phyloP scores from a whole-genome alignment of 441 rosid genomes.

The Erodium trifolium region DNA sequence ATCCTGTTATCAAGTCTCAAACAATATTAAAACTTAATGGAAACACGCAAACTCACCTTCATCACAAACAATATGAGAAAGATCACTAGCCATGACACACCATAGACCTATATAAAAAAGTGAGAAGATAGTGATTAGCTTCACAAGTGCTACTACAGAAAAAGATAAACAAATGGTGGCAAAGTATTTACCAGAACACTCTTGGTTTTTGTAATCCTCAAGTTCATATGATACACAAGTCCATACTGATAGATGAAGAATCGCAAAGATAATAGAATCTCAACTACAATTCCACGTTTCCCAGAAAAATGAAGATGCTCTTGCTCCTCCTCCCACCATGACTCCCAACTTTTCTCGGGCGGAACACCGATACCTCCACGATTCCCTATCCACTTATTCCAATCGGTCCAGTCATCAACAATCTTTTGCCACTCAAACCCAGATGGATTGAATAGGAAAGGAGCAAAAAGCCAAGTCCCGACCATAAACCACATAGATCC shows the following conservation, averaged over 20 bases:
- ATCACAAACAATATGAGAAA: constrained; percentile 75
- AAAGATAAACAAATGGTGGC: constrained; percentile 9
- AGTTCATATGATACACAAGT: constrained; percentile 77
- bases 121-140: constrained; percentile 9
- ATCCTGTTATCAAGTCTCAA: no score
- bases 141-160: constrained; percentile 4
- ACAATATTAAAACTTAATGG: neutral
- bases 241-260: constrained; percentile 96
- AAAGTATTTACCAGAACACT: constrained; percentile 58
- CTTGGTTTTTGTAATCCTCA: constrained; percentile 44
- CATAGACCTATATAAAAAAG: constrained; percentile 59
- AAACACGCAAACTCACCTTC: constrained; percentile 55
- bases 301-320: constrained; percentile 89
- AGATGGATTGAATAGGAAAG: constrained; percentile 96
- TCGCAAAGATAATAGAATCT: constrained; percentile 72
- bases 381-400: constrained; percentile 97
- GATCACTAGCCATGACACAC: constrained; percentile 92
- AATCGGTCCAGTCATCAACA: constrained; percentile 99
- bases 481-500: constrained; percentile 99
- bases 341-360: constrained; percentile 98
- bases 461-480: constrained; percentile 98
- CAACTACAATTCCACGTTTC: constrained; percentile 81
- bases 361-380: constrained; percentile 95
- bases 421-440: constrained; percentile 99
- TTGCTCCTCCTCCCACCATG: constrained; percentile 99